Evolutionary conservation across 345 rosid genomes (phyloP), one percentile per base, ranked within the genome.

Genomic region (Ailanthus altissimus): DNA sequence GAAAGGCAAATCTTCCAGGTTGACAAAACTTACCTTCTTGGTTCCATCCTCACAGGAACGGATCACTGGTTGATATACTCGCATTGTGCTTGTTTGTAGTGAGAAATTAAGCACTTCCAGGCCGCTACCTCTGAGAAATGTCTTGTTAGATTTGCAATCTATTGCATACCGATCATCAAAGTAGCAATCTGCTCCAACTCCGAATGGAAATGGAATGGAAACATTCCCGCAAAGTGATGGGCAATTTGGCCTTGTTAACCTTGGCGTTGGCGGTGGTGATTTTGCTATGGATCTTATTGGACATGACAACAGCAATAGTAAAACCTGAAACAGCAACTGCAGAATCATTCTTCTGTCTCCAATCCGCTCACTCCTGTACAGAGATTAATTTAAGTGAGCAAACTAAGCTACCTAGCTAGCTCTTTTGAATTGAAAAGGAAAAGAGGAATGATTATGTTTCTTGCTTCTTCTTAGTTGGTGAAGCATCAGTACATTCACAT

Each of bases 211-310:
- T 40, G 51, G 51, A 13, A 72, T 72, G 2, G 6, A 0, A 53
- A 72, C 64, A 60, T 72, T 72, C 56, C 75, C 75, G 5, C 75
- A 72, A 36, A 6, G 38, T 13, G 15, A 11, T 72, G n/a, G 75
- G 15, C 75, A 72, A 8, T 40, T 42, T 12, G 51, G 63, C 6
- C 56, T 72, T 23, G 61, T 25, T 11, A 71, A 25, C 1, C 6
- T 6, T 23, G 65, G 40, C 26, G 65, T 3, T 8, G 43, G 10
- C 0, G 59, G 38, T 28, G 20, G 65, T 40, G 50, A 28, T 40
- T 56, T 21, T 21, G 75, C 75, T 28, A 36, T 8, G 13, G 36
- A 18, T 6, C 14, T 46, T 23, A 8, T 4, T 16, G 51, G 64
- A 49, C 6, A 14, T 21, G 15, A 8, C 4, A 60, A 40, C 20